Percentiles rank a stretch among this genome's conserved stretches.
Evolutionary conservation across 306 rosid genomes (phyloP).

Genomic region (Hylodesmum podocarpum): DNA sequence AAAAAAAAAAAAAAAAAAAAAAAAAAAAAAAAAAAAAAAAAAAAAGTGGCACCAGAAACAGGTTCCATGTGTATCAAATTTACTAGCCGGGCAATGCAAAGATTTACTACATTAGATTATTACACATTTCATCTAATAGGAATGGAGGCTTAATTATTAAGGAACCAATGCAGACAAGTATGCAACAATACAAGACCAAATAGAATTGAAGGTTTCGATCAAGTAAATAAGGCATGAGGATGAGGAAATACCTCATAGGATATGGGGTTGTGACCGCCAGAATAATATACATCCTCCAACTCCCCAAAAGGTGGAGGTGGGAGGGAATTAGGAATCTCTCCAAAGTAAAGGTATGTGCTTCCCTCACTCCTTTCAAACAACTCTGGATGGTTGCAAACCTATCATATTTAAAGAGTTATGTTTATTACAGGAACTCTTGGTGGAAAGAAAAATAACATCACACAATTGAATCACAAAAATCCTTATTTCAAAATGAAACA

Average conservation of each 20-base stretch:
- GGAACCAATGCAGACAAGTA: background rate
- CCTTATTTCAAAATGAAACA: constrained; percentile 1
- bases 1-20: background rate
- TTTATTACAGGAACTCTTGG: constrained; percentile 21
- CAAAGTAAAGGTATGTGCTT: constrained; percentile 79
- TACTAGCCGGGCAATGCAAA: background rate
- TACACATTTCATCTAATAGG: background rate
- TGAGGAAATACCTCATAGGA: constrained; percentile 60
- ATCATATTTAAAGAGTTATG: constrained; percentile 34
- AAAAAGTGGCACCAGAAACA: background rate
- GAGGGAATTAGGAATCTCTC: constrained; percentile 80
- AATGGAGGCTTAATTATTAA: background rate
- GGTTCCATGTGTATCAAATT: background rate
- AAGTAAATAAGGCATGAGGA: background rate
- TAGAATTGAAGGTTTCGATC: background rate
- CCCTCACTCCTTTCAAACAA: constrained; percentile 98
- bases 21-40: background rate
- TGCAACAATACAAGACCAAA: background rate
- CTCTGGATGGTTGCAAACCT: constrained; percentile 99
- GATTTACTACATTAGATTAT: background rate
- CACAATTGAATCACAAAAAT: constrained; percentile 6
- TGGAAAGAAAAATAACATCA: background rate
- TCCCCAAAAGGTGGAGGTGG: constrained; percentile 96
- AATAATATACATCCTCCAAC: constrained; percentile 82
- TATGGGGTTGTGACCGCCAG: constrained; percentile 90